phyloP scores from a whole-genome alignment of 306 rosid genomes.

The Vicia sativa region DNA sequence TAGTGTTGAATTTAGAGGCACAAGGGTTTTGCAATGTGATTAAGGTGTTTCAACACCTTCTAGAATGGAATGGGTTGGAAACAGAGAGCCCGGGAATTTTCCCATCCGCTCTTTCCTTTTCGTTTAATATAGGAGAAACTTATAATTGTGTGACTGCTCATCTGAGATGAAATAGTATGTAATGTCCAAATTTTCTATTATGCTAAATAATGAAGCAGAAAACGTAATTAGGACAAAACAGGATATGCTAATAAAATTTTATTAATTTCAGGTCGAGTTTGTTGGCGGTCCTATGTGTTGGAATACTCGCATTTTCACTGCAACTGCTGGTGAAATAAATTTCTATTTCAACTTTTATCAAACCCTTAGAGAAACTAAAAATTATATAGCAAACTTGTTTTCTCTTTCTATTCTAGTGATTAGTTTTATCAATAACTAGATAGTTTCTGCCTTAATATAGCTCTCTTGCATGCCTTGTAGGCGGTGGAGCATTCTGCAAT shows the following conservation, averaged over 20 bases:
- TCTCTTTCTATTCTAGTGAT: slow-evolving; percentile 25
- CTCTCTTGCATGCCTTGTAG: slow-evolving; percentile 45
- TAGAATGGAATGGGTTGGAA: neutral
- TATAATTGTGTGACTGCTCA: neutral
- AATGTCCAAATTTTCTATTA: slow-evolving; percentile 12
- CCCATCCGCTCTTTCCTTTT: neutral
- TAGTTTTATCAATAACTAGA: slow-evolving; percentile 25
- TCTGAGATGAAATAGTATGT: neutral
- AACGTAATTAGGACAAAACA: neutral
- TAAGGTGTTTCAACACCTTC: neutral
- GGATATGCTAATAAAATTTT: slow-evolving; percentile 17
- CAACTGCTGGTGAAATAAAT: slow-evolving; percentile 69
- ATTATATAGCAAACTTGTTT: slow-evolving; percentile 26
- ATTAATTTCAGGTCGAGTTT: slow-evolving; percentile 78
- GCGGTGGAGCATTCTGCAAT: slow-evolving; percentile 93
- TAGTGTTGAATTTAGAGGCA: neutral
- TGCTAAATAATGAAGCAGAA: neutral
- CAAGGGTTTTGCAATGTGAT: neutral
- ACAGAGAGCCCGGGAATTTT: neutral
- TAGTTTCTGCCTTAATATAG: slow-evolving; percentile 29
- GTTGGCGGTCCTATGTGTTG: slow-evolving; percentile 99
- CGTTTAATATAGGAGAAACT: neutral
- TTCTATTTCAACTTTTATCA: slow-evolving; percentile 21
- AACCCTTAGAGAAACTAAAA: slow-evolving; percentile 19
- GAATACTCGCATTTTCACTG: slow-evolving; percentile 88